Conservation (phyloP, 1,139 yeast species). For the Debaryomycetaceae sp. region DNA sequence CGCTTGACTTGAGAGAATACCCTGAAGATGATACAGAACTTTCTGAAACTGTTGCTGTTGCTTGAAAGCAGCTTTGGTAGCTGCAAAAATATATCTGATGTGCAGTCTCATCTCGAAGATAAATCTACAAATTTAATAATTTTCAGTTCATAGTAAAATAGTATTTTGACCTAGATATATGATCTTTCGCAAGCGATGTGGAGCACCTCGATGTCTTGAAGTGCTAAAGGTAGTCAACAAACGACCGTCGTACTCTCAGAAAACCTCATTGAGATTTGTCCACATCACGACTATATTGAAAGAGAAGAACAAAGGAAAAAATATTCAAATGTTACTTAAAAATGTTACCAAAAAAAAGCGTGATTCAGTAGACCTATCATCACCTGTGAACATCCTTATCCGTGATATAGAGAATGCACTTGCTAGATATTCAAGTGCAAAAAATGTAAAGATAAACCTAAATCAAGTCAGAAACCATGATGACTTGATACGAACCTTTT, state of each 20-base stretch:
- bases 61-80: no score
- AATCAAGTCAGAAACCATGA: constrained; percentile 21
- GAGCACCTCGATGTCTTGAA: no score
- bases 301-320: background rate
- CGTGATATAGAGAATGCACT: constrained; percentile 27
- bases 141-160: background rate
- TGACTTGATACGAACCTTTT: constrained; percentile 23
- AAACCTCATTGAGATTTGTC: no score
- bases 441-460: constrained; percentile 7
- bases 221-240: no score
- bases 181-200: background rate
- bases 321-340: constrained; percentile 1
- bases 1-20: constrained; percentile 68
- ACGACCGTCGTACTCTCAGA: no score
- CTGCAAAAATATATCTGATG: no score
- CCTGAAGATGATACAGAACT: constrained; percentile 35
- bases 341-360: constrained; percentile 17
- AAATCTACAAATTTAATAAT: background rate
- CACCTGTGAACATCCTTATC: constrained; percentile 20
- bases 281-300: background rate
- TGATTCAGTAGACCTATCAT: constrained; percentile 28
- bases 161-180: background rate
- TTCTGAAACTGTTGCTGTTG: constrained; percentile 10
- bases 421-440: constrained; percentile 6
- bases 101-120: background rate